Conservation (phyloP, 2,329 filamentous ascomycete genomes). For the Calonectria ilicicola region DNA sequence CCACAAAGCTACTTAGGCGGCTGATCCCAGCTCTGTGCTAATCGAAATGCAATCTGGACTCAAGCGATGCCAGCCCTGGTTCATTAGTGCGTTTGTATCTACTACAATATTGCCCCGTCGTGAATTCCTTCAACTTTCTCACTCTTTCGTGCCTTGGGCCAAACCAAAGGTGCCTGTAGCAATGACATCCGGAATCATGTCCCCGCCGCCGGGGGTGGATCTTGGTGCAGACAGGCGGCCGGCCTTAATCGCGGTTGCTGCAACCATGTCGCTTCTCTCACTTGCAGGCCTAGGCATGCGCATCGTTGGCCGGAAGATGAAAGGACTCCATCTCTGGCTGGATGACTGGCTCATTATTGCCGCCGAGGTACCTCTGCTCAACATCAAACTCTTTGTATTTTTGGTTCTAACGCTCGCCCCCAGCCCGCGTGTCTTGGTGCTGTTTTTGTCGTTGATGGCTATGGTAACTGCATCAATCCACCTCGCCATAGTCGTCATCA, state of each 20-base stretch:
- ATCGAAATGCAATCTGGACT: no score
- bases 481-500: not conserved
- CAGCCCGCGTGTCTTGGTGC: not conserved
- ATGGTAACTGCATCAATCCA: not conserved
- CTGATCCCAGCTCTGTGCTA: no score
- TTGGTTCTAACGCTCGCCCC: not conserved
- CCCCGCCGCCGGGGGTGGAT: conserved; percentile 33
- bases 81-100: not conserved
- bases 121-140: not conserved
- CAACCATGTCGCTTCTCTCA: not conserved
- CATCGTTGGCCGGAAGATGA: conserved; percentile 33
- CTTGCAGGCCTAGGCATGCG: conserved; percentile 29
- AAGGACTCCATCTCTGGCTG: conserved; percentile 31
- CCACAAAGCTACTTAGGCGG: no score
- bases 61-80: not conserved
- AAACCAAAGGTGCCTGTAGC: not conserved
- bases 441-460: not conserved
- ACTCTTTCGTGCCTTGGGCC: not conserved
- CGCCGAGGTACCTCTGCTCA: conserved; percentile 30
- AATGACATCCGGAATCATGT: not conserved
- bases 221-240: conserved; percentile 33
- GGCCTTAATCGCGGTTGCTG: conserved; percentile 29
- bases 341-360: conserved; percentile 42
- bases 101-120: not conserved
- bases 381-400: no score